Conservation (phyloP, 2,329 filamentous ascomycete species). For the Colletotrichum higginsianum region DNA sequence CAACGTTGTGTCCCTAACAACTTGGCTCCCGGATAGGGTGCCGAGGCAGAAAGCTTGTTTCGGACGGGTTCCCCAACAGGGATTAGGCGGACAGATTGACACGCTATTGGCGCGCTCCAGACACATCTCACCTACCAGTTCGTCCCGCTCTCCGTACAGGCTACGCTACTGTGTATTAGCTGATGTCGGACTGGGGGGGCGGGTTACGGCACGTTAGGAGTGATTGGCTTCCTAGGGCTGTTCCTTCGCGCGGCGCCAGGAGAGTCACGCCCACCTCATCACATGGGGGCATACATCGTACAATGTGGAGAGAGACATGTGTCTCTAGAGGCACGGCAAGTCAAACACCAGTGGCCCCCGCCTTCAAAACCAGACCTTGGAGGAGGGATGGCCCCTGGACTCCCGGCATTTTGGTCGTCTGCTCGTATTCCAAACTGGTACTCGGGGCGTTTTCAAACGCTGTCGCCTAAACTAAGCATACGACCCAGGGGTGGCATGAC, state of each 20-base stretch:
- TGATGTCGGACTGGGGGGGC: background rate
- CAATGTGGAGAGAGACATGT: background rate
- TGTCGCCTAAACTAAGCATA: background rate
- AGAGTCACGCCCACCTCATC: background rate
- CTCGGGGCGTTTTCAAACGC: background rate
- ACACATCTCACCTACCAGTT: background rate
- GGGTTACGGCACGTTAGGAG: too few species aligned
- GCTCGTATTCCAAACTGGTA: constrained; percentile 7
- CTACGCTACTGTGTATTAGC: background rate
- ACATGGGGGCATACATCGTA: background rate
- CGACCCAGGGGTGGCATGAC: background rate
- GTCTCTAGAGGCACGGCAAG: background rate
- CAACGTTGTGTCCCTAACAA: background rate
- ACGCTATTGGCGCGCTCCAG: background rate
- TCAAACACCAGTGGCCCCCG: background rate
- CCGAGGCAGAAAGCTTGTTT: background rate
- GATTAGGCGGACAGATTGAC: background rate
- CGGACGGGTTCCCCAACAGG: background rate
- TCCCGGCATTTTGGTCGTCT: background rate
- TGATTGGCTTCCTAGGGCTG: background rate
- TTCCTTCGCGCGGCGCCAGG: background rate
- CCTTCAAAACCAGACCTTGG: background rate
- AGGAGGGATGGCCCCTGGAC: background rate
- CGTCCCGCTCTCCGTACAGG: background rate
- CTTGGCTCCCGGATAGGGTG: background rate